Base-by-base conservation (phyloP, 2,329 filamentous ascomycete species). In the Paracoccidioides lutzii region DNA sequence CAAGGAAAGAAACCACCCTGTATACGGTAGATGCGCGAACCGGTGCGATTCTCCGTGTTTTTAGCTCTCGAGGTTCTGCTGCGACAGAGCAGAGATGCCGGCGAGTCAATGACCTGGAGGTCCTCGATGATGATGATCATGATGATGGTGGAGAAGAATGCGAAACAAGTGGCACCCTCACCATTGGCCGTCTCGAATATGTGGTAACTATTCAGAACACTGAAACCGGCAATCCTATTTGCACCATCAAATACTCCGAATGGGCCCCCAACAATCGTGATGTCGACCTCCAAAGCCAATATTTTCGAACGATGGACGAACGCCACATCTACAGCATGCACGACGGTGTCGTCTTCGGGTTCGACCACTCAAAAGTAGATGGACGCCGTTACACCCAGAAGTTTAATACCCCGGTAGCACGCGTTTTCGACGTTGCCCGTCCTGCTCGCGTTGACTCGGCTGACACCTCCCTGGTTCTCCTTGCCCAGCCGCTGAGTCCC, bases 221-320 rank as follows among this genome's bases (percentile, higher is more conserved):
- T 46, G 81, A 86, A 62, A 84, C 82, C 3, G 84, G 85, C 1
- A 81, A 85, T 57, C 81, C 82, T 6, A 85, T 98, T 59, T 95
- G 90, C 65, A 95, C 88, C 0, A 81, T 98, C 62, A 90, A 83
- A 61, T 98, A 94, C 67, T 87, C 89, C 9, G 93, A 98, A 69
- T 98, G 93, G 93, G 84, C 83, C 0, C 88, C 90, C 12, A 98
- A 98, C 70, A 94, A 86, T 57, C 87, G 84, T 58, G 91, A 98
- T 69, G 81, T 81, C 60, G 93, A 98, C 67, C 81, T 98, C 5
- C 84, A 89, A 64, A 81, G 81, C 52, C 89, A 97, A 66, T 93
- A 97, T 65, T 80, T 80, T 12, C 73, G 77, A 9, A 89, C 90
- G 0, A 84, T 90, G 67, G 90, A 97, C 68, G 84, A 87, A 62